Conservation (phyloP, 345 rosid genomes). For the Brassica incana region DNA sequence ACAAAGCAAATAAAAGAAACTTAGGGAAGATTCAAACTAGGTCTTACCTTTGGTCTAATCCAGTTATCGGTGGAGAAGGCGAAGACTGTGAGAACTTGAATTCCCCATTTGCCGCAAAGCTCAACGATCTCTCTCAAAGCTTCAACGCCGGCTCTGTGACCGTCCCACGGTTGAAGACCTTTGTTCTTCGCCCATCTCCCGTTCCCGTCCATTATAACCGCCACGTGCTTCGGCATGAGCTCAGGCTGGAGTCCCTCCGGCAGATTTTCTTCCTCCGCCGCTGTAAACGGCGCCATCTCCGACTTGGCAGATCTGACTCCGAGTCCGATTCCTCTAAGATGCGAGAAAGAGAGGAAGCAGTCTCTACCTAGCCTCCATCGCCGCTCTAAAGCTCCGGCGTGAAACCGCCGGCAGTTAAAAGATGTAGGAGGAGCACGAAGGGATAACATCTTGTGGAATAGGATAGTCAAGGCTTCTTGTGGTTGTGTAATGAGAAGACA, state of each 20-base stretch:
- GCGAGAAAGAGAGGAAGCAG: background rate
- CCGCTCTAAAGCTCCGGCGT: constrained; percentile 1
- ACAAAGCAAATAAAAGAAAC: background rate
- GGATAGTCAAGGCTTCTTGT: background rate
- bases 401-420: background rate
- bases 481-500: background rate
- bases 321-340: background rate
- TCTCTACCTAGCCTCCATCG: constrained; percentile 19
- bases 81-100: constrained; percentile 73
- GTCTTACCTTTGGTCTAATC: constrained; percentile 63
- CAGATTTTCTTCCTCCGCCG: constrained; percentile 29
- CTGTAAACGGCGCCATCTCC: constrained; percentile 16
- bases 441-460: constrained; percentile 24
- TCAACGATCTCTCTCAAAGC: constrained; percentile 57
- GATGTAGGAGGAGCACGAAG: constrained; percentile 28
- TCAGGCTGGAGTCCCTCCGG: constrained; percentile 55
- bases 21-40: background rate
- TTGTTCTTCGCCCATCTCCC: constrained; percentile 68
- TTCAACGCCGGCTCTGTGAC: constrained; percentile 67
- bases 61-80: constrained; percentile 83
- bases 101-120: constrained; percentile 60
- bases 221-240: constrained; percentile 75
- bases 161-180: constrained; percentile 53
- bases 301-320: constrained; percentile 31
- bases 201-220: constrained; percentile 84